Base-by-base conservation (phyloP, 495 filamentous ascomycete genomes). In the Penicillium odoratum region DNA sequence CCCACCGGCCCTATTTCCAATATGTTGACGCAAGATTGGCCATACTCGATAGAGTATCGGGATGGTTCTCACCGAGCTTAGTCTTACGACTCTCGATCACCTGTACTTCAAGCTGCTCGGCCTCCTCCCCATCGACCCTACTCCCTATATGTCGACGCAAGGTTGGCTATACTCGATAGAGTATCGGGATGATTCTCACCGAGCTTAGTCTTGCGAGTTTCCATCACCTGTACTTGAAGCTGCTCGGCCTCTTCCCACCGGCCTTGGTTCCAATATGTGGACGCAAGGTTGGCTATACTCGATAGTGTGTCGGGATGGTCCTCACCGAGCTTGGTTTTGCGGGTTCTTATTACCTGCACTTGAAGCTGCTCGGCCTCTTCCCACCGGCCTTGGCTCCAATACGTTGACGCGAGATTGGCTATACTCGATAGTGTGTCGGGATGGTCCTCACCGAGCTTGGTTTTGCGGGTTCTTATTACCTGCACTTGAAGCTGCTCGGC, bases 91-190 rank as follows among this genome's bases (percentile, higher is more conserved):
- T 51, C 30, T 31, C 30, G 4, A 31, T 31, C 16, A 63, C 53
- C 48, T 68, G 47, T 52, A 60, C 40, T 9, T 47, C 8, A 11
- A 72, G 58, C 54, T 62, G 7, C 45, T 67, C 67, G 2, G 71
- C 62, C 45, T 70, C 69, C 10, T 55, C 42, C 53, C 59, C n/a
- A 74, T 15, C 66, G 66, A 33, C 68, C 68, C 48, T 67, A 67
- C 8, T 50, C 50, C 44, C 42, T 3, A 29, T 48, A 31, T 7
- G 30, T 31, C 30, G 30, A 31, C 30, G 30, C 30, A 31, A 31
- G 30, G 7, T 31, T 31, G 30, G 30, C 30, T 7, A 31, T 31
- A 31, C 30, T 31, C 30, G 30, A 31, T 31, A 31, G 7, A 4
- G 30, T 31, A 7, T 31, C 30, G 7, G 30, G 30, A 31, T 31